These are phyloP conservation scores for Agapanthus africanus DNA, from an alignment of 106 monocot species.

Conservation along the genomic window DNA sequence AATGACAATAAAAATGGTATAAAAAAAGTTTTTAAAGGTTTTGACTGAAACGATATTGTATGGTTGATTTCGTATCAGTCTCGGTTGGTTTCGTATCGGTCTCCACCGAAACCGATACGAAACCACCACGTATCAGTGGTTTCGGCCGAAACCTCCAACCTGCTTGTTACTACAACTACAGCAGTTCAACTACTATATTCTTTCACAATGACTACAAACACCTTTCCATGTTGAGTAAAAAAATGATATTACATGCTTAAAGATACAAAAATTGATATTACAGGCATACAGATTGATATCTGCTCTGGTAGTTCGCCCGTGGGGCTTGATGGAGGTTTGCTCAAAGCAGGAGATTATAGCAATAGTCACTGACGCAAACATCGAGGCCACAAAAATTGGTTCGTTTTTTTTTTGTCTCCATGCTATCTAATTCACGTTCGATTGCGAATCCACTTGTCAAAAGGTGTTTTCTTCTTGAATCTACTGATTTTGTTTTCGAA, in stretches of 20 bases:
- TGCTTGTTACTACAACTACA: neutral
- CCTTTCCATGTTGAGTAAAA: neutral
- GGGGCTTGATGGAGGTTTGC: slow-evolving; percentile 84
- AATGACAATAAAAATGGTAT: no score
- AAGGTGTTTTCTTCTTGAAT: neutral
- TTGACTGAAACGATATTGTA: no score
- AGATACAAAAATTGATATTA: no score
- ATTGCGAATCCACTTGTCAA: neutral
- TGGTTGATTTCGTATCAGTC: no score
- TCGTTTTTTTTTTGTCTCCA: neutral
- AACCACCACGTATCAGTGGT: no score
- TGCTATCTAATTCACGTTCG: neutral
- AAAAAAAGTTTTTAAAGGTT: no score
- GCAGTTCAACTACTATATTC: neutral
- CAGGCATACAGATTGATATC: slow-evolving; percentile 85
- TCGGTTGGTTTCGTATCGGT: no score
- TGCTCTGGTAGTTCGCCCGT: slow-evolving; percentile 50
- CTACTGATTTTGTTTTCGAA: neutral
- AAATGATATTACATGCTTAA: no score
- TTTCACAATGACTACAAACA: neutral
- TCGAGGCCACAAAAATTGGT: slow-evolving; percentile 79
- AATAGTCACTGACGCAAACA: slow-evolving; percentile 51
- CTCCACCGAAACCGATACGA: no score
- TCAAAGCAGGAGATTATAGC: slow-evolving; percentile 78
- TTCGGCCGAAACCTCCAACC: no score